Base-by-base conservation (phyloP, 176 grass and related monocot genomes). In the Tillandsia fasciculata region DNA sequence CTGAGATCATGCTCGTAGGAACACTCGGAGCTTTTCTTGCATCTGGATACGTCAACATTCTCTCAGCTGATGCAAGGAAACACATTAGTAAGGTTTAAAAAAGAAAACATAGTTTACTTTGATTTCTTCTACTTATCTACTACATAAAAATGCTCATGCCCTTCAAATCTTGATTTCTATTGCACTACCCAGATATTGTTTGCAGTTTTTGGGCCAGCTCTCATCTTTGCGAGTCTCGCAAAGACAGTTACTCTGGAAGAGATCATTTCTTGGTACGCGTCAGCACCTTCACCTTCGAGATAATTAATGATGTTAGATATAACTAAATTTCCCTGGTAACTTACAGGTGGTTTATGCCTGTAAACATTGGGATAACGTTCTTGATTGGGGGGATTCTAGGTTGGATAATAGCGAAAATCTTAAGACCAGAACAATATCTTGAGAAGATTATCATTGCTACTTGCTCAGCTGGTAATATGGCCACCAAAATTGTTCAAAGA, bases 311-410 rank as follows among this genome's bases (percentile, higher is more conserved):
- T 61, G 54, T 65, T 12, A 56, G 66, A 42, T 28, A 10, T 51
- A 13, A 15, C 17, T 74, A 2, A 52, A 66, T 49, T 76, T 59
- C 52, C 10, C 42, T 42, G 4, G 33, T 47, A 64, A 49, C 11
- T 11, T 69, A 50, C 51, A 87, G 88, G 88, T 84, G 88, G 81
- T 91, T 87, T 63, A 87, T 91, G 81, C 88, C 75, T n/a, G 67
- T 91, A 53, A 87, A 91, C 42, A 77, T 87, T 52, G 68, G 68
- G 17, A 70, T 91, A 52, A 70, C 74, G 12, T 83, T 83, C 65
- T 65, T 76, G n/a, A 51, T 71, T 3, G 84, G 88, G 17, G 81
- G 68, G 11, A 15, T 69, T 58, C 79, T 91, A 0, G 88, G 88
- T 12, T 91, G 77, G 77, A 5, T 66, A 9, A 72, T 78, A 63